phyloP scores from a whole-genome alignment of 345 rosid species.

The Aquilaria sinensis region DNA sequence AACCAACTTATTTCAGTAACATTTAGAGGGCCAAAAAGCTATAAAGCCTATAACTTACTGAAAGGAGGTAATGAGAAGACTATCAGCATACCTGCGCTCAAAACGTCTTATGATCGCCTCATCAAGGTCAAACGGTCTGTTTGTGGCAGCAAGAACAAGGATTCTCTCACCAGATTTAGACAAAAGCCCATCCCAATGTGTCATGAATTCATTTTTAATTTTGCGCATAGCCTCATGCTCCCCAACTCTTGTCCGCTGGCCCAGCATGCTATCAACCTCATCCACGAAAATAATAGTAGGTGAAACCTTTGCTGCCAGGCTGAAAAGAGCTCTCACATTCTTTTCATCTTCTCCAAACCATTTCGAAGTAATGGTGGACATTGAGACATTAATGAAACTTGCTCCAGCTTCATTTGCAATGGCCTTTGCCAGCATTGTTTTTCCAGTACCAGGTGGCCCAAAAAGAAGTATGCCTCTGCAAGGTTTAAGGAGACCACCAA shows the following conservation, averaged over 20 bases:
- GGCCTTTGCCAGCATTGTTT: slow-evolving; percentile 99
- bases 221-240: slow-evolving; percentile 99
- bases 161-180: slow-evolving; percentile 79
- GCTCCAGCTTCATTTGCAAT: slow-evolving; percentile 99
- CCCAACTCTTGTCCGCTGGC: slow-evolving; percentile 89
- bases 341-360: slow-evolving; percentile 99
- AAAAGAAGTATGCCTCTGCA: slow-evolving; percentile 93
- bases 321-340: slow-evolving; percentile 85
- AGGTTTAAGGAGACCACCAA: slow-evolving; percentile 94
- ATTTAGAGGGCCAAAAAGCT: no score
- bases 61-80: background rate
- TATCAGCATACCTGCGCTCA: slow-evolving; percentile 61
- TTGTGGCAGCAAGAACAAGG: slow-evolving; percentile 98
- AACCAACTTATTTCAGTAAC: no score
- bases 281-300: slow-evolving; percentile 97
- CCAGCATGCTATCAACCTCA: slow-evolving; percentile 99
- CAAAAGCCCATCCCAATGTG: slow-evolving; percentile 98
- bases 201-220: slow-evolving; percentile 97
- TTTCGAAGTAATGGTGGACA: slow-evolving; percentile 98
- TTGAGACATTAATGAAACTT: slow-evolving; percentile 95
- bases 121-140: slow-evolving; percentile 98
- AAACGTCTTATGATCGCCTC: slow-evolving; percentile 99
- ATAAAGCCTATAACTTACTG: background rate
- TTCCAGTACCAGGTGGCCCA: slow-evolving; percentile 99
- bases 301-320: slow-evolving; percentile 93